A percentile compares a stretch with the other conserved stretches of the same genome.
These are phyloP conservation scores for Sporothrix curviconia DNA, from an alignment of 2,329 filamentous ascomycete genomes.

Conservation along the genomic window DNA sequence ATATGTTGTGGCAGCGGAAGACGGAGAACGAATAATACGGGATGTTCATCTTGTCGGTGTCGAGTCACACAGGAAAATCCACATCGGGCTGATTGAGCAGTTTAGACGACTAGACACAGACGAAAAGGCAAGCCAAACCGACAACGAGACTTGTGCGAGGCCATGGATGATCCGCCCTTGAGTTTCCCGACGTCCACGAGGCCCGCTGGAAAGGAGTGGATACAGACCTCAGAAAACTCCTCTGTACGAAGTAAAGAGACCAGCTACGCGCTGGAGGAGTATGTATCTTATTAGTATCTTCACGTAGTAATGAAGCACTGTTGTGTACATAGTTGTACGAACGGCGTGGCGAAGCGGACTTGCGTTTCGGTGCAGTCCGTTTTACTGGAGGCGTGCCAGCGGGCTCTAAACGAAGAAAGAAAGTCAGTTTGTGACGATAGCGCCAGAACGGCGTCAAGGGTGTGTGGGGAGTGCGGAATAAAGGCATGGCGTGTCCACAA, in stretches of 20 bases:
- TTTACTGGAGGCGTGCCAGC: too few relatives aligned
- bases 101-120: not conserved
- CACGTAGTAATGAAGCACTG: too few relatives aligned
- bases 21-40: not conserved
- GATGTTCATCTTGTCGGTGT: not conserved
- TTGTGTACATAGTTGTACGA: too few relatives aligned
- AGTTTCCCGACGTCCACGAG: not conserved
- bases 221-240: too few relatives aligned
- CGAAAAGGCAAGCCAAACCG: not conserved
- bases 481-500: not conserved
- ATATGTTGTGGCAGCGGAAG: too few relatives aligned
- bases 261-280: too few relatives aligned
- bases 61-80: not conserved
- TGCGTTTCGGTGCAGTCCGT: not conserved
- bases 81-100: not conserved
- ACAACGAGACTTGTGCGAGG: too few relatives aligned
- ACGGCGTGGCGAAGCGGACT: too few relatives aligned
- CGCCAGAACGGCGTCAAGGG: not conserved
- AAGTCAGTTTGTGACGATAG: not conserved
- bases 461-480: conserved; percentile 2
- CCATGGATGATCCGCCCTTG: not conserved
- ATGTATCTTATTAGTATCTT: too few relatives aligned
- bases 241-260: too few relatives aligned
- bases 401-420: not conserved
- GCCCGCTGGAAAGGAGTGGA: not conserved